These are phyloP conservation scores for Candida anglica DNA, from an alignment of 805 yeast species.

Conservation along the genomic window DNA sequence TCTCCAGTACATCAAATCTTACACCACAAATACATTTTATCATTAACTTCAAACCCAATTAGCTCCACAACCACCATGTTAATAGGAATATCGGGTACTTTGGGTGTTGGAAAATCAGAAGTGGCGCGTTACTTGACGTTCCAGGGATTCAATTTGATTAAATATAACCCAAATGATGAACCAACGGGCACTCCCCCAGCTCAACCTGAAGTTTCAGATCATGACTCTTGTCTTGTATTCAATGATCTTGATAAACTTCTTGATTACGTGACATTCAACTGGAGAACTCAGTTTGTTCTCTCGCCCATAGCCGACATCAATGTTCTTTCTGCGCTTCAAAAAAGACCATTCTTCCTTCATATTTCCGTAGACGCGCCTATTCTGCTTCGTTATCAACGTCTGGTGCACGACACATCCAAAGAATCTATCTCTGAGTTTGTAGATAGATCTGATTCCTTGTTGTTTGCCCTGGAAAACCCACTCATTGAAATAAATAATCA, in stretches of 20 bases:
- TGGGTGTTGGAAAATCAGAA: conserved; percentile 63
- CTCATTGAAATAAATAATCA: conserved; percentile 56
- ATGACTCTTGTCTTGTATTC: conserved; percentile 23
- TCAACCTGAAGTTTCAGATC: neutral
- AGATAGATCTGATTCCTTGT: conserved; percentile 20
- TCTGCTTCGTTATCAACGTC: conserved; percentile 38
- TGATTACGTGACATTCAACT: conserved; percentile 59
- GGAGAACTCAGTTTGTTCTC: conserved; percentile 62
- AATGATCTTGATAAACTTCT: conserved; percentile 41
- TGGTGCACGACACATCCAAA: conserved; percentile 4
- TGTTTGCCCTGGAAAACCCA: conserved; percentile 46
- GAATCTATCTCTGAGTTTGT: conserved; percentile 26
- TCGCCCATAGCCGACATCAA: conserved; percentile 42
- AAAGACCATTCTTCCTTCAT: conserved; percentile 83
- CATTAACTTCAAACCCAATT: too few relatives aligned
- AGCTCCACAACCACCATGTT: too few relatives aligned
- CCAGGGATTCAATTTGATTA: conserved; percentile 47
- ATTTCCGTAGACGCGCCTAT: conserved; percentile 74
- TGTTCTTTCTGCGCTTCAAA: conserved; percentile 44
- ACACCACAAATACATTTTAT: too few relatives aligned
- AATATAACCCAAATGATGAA: conserved; percentile 4
- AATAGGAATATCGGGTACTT: conserved; percentile 70
- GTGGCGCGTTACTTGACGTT: conserved; percentile 53
- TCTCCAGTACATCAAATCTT: too few relatives aligned
- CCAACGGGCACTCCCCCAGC: conserved; percentile 1